Percentiles rank a stretch among this genome's conserved stretches.
Conservation (phyloP, 1,139 yeast genomes). For the Wickerhamomyces sp. region DNA sequence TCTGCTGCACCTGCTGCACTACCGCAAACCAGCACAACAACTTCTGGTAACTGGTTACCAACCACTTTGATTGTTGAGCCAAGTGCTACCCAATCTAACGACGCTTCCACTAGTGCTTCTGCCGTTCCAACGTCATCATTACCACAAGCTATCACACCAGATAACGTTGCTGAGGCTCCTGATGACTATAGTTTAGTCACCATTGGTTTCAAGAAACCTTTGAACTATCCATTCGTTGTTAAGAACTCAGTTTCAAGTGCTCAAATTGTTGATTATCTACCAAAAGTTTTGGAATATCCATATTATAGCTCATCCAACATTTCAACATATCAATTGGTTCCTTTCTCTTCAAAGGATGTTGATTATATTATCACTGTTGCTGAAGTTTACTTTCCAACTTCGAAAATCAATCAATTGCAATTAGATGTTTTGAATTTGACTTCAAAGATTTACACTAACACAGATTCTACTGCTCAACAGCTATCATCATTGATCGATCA, state of each 20-base stretch:
- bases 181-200: slow-evolving; percentile 51
- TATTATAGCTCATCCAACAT: slow-evolving; percentile 38
- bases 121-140: slow-evolving; percentile 47
- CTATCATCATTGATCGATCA: slow-evolving; percentile 59
- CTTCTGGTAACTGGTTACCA: slow-evolving; percentile 29
- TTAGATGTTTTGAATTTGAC: slow-evolving; percentile 36
- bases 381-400: slow-evolving; percentile 66
- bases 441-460: slow-evolving; percentile 49
- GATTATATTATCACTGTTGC: slow-evolving; percentile 70
- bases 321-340: slow-evolving; percentile 58
- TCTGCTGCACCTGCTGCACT: slow-evolving; percentile 5
- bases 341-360: slow-evolving; percentile 46
- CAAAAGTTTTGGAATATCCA: slow-evolving; percentile 50
- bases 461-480: slow-evolving; percentile 40
- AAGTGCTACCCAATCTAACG: slow-evolving; percentile 22
- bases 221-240: slow-evolving; percentile 72
- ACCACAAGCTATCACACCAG: slow-evolving; percentile 68
- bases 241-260: slow-evolving; percentile 64
- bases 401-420: slow-evolving; percentile 41
- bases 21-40: slow-evolving; percentile 6
- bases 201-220: slow-evolving; percentile 63
- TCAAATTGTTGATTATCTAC: slow-evolving; percentile 70
- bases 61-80: slow-evolving; percentile 28
- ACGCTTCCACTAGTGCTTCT: slow-evolving; percentile 32
- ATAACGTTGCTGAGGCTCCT: slow-evolving; percentile 27